phyloP scores from a whole-genome alignment of 1,284 basidiomycete genomes.

The Irpex rosettiformis region DNA sequence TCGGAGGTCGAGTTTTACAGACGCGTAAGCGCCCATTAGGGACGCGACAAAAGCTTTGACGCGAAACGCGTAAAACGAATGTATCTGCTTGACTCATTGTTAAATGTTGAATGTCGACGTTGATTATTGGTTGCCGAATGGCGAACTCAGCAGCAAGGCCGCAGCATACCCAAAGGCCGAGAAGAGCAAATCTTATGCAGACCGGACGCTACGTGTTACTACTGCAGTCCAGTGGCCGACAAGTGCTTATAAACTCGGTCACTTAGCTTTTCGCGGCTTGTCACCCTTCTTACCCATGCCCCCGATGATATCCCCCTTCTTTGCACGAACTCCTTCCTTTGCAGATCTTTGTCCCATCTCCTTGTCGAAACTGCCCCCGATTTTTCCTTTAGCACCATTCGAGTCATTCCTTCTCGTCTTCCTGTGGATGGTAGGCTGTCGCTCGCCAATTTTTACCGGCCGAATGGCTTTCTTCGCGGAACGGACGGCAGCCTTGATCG shows the following conservation, averaged over 20 bases:
- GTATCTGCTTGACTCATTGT: not conserved
- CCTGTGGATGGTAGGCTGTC: conserved; percentile 21
- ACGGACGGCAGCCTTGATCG: conserved; percentile 73
- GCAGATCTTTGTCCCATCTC: conserved; percentile 30
- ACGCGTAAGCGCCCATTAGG: not conserved
- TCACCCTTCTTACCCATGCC: conserved; percentile 47
- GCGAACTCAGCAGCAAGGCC: no score
- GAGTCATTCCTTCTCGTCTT: conserved; percentile 23
- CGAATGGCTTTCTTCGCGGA: conserved; percentile 77
- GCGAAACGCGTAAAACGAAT: conserved; percentile 1
- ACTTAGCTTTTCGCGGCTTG: conserved; percentile 33
- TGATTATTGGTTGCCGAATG: no score
- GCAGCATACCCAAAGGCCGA: no score
- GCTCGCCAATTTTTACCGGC: conserved; percentile 51
- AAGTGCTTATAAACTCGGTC: not conserved
- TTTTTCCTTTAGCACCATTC: conserved; percentile 16
- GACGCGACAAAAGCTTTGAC: not conserved
- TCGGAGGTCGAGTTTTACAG: not conserved
- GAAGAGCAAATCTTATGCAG: not conserved
- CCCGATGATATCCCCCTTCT: conserved; percentile 37
- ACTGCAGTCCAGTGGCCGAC: no score
- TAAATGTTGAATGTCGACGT: no score
- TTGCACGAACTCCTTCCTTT: conserved; percentile 35
- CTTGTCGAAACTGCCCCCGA: conserved; percentile 25
- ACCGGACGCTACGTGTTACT: not conserved